Percentiles rank a stretch among this genome's conserved stretches.
Conservation (phyloP, 768 basidiomycete genomes). For the Boletus insuetus region DNA sequence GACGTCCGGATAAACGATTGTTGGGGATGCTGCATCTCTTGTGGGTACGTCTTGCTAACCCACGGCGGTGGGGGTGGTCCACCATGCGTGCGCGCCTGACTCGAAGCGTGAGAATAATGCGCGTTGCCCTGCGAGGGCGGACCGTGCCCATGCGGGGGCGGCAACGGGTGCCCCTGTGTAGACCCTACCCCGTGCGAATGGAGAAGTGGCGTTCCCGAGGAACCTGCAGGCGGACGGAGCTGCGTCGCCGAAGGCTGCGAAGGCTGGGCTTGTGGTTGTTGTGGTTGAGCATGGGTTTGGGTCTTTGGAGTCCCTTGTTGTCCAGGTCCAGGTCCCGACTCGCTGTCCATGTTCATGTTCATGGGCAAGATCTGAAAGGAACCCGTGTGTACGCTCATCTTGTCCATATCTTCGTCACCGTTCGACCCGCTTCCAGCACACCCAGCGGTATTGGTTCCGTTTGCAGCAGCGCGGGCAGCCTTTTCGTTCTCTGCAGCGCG, state of each 20-base stretch:
- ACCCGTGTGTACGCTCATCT: slow-evolving; percentile 47
- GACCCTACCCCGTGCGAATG: slow-evolving; percentile 12
- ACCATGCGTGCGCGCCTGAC: slow-evolving; percentile 13
- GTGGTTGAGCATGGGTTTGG: slow-evolving; percentile 1
- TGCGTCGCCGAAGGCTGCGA: slow-evolving; percentile 12
- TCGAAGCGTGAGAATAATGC: slow-evolving; percentile 6
- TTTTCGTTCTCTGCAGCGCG: slow-evolving; percentile 49
- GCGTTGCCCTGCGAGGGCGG: slow-evolving; percentile 6
- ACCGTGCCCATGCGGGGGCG: slow-evolving; percentile 8
- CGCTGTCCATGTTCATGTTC: slow-evolving; percentile 20
- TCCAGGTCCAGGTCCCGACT: slow-evolving; percentile 8
- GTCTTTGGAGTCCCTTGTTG: slow-evolving; percentile 3
- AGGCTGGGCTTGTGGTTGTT: not conserved
- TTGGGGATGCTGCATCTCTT: slow-evolving; percentile 34
- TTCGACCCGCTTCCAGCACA: slow-evolving; percentile 5
- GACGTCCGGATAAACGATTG: slow-evolving; percentile 50
- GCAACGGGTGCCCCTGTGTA: slow-evolving; percentile 8
- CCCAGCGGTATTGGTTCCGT: slow-evolving; percentile 25
- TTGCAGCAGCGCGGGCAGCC: slow-evolving; percentile 27
- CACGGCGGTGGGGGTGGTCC: slow-evolving; percentile 26
- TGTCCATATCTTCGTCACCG: slow-evolving; percentile 20
- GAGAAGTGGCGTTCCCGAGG: slow-evolving; percentile 15
- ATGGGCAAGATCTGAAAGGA: slow-evolving; percentile 52
- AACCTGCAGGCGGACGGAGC: not conserved
- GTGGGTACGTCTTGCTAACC: slow-evolving; percentile 21